Percentiles rank a stretch among this genome's conserved stretches.
These are phyloP conservation scores for Pleurotus salmoneostramineus DNA, from an alignment of 768 basidiomycete species.

Conservation along the genomic window DNA sequence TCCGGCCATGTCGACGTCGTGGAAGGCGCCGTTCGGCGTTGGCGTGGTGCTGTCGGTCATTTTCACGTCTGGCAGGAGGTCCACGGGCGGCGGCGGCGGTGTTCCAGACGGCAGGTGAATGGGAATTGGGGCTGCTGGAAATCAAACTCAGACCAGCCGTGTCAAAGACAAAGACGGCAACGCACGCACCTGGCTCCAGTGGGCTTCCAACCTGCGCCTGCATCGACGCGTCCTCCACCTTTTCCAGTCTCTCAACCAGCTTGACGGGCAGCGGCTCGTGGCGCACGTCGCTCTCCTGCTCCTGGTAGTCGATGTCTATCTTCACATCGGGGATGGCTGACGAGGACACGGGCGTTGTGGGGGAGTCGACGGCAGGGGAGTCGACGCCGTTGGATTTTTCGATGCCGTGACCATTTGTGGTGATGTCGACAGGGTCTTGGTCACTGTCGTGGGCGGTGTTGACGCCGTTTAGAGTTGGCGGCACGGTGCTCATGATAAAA, in stretches of 20 bases:
- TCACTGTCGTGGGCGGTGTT: constrained; percentile 21
- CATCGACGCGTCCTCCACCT: constrained; percentile 37
- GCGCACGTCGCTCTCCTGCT: constrained; percentile 66
- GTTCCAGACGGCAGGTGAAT: constrained; percentile 42
- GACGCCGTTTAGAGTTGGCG: constrained; percentile 29
- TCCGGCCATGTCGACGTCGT: constrained; percentile 17
- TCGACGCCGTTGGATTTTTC: constrained; percentile 25
- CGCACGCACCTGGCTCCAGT: constrained; percentile 47
- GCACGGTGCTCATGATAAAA: constrained; percentile 57
- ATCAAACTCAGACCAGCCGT: constrained; percentile 17
- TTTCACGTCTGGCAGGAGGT: constrained; percentile 50
- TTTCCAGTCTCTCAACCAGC: constrained; percentile 32
- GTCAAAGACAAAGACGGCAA: constrained; percentile 15
- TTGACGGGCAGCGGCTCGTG: constrained; percentile 55
- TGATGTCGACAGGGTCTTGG: constrained; percentile 17
- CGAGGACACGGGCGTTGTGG: constrained; percentile 57
- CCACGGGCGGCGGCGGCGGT: constrained; percentile 34
- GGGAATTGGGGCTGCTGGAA: constrained; percentile 30
- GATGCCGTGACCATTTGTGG: constrained; percentile 36
- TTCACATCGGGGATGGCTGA: constrained; percentile 48
- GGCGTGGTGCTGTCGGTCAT: constrained; percentile 41
- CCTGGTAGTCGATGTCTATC: constrained; percentile 58
- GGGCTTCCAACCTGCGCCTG: constrained; percentile 41
- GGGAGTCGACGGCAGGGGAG: constrained; percentile 47
- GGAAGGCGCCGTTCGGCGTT: constrained; percentile 2